phyloP scores from a whole-genome alignment of 2,329 filamentous ascomycete species.

The Leptosphaerulina australis region DNA sequence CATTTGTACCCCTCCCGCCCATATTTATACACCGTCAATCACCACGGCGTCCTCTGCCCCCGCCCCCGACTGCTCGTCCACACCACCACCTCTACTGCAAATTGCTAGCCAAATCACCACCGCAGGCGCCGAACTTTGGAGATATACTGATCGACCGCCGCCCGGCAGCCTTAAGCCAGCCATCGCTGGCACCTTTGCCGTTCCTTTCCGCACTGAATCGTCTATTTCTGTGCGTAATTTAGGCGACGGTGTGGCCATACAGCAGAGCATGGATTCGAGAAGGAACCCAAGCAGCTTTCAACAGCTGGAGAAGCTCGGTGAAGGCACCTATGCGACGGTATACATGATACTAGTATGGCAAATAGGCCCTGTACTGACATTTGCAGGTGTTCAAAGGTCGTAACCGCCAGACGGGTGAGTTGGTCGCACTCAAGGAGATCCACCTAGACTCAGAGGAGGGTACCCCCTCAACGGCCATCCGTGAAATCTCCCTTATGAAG shows the following conservation, averaged over 20 bases:
- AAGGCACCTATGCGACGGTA: constrained; percentile 98
- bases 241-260: constrained; percentile 44
- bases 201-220: constrained; percentile 57
- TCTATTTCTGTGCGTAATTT: constrained; percentile 58
- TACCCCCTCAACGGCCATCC: constrained; percentile 94
- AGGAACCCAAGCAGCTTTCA: constrained; percentile 96
- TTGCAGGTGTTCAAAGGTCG: constrained; percentile 94
- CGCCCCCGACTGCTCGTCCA: constrained; percentile 25
- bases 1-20: constrained; percentile 10
- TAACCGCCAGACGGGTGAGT: constrained; percentile 94
- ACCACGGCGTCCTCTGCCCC: constrained; percentile 34
- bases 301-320: constrained; percentile 96
- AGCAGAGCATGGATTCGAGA: constrained; percentile 79
- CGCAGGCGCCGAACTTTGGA: constrained; percentile 57
- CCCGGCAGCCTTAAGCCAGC: constrained; percentile 55
- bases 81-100: constrained; percentile 42
- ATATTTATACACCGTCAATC: constrained; percentile 3
- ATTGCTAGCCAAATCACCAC: constrained; percentile 56
- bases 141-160: constrained; percentile 54
- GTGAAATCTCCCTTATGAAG: constrained; percentile 99
- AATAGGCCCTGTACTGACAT: constrained; percentile 26
- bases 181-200: constrained; percentile 56
- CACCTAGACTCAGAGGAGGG: constrained; percentile 98
- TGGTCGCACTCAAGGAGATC: constrained; percentile 97
- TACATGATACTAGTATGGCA: constrained; percentile 36